Evolutionary conservation across 495 filamentous ascomycete species (phyloP).

Genomic region (Hypoxylon rickii): DNA sequence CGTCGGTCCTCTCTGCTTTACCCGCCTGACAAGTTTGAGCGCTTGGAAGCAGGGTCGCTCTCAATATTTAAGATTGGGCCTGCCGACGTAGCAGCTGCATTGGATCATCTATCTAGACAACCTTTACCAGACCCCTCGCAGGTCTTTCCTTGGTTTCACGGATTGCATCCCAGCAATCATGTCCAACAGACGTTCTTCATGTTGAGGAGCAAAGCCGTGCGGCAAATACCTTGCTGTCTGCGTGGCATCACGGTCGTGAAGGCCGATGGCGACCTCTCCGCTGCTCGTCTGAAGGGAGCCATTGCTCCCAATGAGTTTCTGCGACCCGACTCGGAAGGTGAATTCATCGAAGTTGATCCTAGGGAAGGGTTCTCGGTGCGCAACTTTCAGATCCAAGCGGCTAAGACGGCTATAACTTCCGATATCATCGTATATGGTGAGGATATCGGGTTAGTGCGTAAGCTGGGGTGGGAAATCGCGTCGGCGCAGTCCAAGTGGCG

Average conservation of each 20-base stretch:
- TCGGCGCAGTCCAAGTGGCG: constrained; percentile 77
- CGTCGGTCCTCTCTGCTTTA: constrained; percentile 65
- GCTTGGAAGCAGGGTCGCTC: constrained; percentile 59
- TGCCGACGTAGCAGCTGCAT: constrained; percentile 66
- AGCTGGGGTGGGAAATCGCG: constrained; percentile 72
- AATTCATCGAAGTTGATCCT: constrained; percentile 82
- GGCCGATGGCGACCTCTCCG: constrained; percentile 76
- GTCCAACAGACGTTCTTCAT: constrained; percentile 89
- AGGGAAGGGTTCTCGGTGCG: constrained; percentile 80
- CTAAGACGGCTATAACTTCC: constrained; percentile 83
- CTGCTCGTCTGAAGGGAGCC: constrained; percentile 82
- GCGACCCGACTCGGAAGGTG: constrained; percentile 39
- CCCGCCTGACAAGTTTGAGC: constrained; percentile 66
- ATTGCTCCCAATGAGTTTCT: constrained; percentile 81
- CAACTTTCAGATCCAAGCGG: constrained; percentile 96
- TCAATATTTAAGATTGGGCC: constrained; percentile 76
- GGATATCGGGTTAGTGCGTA: constrained; percentile 63
- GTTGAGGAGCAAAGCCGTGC: constrained; percentile 69
- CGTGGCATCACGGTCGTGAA: constrained; percentile 87
- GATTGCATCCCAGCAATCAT: constrained; percentile 86
- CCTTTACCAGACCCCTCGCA: constrained; percentile 79
- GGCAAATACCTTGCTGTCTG: constrained; percentile 77
- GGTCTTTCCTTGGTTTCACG: constrained; percentile 98
- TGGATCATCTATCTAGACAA: constrained; percentile 75
- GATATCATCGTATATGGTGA: constrained; percentile 93